These are phyloP conservation scores for Kodamaea kaohsiungensis DNA, from an alignment of 805 yeast species.

Conservation along the genomic window DNA sequence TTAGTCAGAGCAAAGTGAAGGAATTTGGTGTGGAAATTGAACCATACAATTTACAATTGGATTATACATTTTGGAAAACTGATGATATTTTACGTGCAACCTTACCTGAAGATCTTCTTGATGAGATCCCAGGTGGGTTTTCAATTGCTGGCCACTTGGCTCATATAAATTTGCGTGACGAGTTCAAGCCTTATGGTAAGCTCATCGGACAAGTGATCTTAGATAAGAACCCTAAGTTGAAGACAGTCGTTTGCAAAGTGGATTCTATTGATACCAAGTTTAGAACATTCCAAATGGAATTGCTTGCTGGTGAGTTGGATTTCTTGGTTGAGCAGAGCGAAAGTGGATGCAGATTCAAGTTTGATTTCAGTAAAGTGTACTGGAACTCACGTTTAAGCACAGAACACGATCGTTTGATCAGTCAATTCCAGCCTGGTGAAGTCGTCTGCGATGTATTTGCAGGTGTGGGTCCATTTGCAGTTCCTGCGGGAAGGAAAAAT, in stretches of 20 bases:
- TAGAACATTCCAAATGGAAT: constrained; percentile 91
- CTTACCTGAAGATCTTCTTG: constrained; percentile 67
- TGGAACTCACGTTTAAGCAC: constrained; percentile 96
- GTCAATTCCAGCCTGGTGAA: constrained; percentile 59
- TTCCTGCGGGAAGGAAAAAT: constrained; percentile 88
- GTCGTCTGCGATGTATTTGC: constrained; percentile 95
- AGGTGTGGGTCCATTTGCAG: constrained; percentile 97
- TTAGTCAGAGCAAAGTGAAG: constrained; percentile 46
- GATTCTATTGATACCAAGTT: constrained; percentile 84
- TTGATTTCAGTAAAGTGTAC: constrained; percentile 91
- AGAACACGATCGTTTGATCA: constrained; percentile 84
- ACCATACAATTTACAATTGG: constrained; percentile 57
- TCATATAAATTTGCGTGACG: constrained; percentile 81
- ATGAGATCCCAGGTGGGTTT: constrained; percentile 86
- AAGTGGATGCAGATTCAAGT: constrained; percentile 78
- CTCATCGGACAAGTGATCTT: constrained; percentile 88
- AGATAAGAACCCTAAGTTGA: constrained; percentile 80
- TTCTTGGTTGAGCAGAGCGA: constrained; percentile 84
- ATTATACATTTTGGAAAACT: constrained; percentile 81
- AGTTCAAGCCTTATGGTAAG: constrained; percentile 76
- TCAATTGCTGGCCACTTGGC: constrained; percentile 96
- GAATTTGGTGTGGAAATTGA: constrained; percentile 48
- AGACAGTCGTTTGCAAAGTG: constrained; percentile 89
- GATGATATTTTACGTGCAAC: constrained; percentile 83
- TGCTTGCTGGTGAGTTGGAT: constrained; percentile 81